phyloP scores from a whole-genome alignment of 495 filamentous ascomycete species.

The Articulospora tetracladia region DNA sequence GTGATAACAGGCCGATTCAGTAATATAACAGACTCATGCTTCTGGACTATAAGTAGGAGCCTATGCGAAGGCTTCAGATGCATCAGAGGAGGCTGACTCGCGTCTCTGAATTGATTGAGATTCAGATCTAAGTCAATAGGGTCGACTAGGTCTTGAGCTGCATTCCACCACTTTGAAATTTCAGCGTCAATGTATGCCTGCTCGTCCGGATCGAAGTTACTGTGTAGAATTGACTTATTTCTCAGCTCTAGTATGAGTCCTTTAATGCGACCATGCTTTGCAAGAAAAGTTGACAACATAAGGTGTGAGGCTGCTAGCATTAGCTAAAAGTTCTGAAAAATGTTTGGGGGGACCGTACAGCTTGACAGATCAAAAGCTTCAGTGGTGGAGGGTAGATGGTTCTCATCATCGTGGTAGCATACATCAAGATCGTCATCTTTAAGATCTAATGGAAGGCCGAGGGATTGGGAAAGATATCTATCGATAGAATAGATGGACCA shows the following conservation, averaged over 20 bases:
- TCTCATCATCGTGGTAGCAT: conserved; percentile 40
- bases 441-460: conserved; percentile 46
- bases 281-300: conserved; percentile 6
- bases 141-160: conserved; percentile 13
- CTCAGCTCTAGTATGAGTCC: conserved; percentile 16
- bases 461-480: conserved; percentile 43
- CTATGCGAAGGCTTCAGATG: conserved; percentile 8
- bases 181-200: conserved; percentile 15
- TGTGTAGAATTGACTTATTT: conserved; percentile 11
- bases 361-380: neutral
- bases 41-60: conserved; percentile 15
- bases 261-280: conserved; percentile 11
- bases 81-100: neutral
- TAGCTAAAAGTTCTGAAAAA: neutral
- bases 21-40: conserved; percentile 15
- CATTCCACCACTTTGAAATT: conserved; percentile 19
- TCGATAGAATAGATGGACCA: conserved; percentile 50
- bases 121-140: neutral
- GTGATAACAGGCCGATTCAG: conserved; percentile 16
- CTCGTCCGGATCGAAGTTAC: conserved; percentile 10
- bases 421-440: conserved; percentile 51
- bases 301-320: conserved; percentile 1
- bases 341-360: neutral
- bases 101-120: neutral
- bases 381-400: neutral